Conservation (phyloP, 495 filamentous ascomycete species). For the Geoglossum glabrum region DNA sequence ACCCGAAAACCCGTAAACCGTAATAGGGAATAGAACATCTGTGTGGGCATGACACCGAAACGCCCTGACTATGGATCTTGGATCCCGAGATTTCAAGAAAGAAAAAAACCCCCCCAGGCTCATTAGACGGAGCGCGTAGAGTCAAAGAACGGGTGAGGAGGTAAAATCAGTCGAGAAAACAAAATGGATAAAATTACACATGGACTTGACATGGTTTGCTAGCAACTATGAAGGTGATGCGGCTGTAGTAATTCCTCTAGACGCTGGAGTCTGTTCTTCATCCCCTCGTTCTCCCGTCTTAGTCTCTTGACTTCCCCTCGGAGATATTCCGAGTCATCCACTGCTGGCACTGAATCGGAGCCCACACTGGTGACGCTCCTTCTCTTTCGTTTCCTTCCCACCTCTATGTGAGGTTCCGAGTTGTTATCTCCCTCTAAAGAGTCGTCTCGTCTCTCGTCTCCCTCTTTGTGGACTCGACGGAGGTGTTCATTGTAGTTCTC, state of each 20-base stretch:
- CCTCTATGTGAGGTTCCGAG: conserved; percentile 13
- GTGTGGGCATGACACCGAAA: no score
- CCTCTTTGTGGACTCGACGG: conserved; percentile 48
- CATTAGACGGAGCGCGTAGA: no score
- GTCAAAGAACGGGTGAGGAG: no score
- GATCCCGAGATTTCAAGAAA: no score
- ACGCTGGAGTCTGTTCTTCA: not conserved
- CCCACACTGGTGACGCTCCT: conserved; percentile 15
- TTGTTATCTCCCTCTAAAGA: conserved; percentile 14
- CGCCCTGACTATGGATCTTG: no score
- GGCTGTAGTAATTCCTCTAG: not conserved
- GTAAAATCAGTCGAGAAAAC: no score
- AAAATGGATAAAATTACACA: no score
- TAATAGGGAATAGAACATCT: no score
- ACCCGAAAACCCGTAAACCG: no score
- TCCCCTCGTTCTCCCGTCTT: conserved; percentile 30
- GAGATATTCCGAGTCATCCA: conserved; percentile 27
- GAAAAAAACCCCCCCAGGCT: no score
- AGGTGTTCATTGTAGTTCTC: conserved; percentile 84
- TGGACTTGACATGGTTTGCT: not conserved
- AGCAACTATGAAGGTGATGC: not conserved
- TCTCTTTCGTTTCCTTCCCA: conserved; percentile 27
- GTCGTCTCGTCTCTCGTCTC: conserved; percentile 12
- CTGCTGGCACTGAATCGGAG: conserved; percentile 16
- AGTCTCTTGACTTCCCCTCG: conserved; percentile 37